A percentile compares a stretch with the other conserved stretches of the same genome.
phyloP scores from a whole-genome alignment of 768 basidiomycete genomes.

The Russula emetica region DNA sequence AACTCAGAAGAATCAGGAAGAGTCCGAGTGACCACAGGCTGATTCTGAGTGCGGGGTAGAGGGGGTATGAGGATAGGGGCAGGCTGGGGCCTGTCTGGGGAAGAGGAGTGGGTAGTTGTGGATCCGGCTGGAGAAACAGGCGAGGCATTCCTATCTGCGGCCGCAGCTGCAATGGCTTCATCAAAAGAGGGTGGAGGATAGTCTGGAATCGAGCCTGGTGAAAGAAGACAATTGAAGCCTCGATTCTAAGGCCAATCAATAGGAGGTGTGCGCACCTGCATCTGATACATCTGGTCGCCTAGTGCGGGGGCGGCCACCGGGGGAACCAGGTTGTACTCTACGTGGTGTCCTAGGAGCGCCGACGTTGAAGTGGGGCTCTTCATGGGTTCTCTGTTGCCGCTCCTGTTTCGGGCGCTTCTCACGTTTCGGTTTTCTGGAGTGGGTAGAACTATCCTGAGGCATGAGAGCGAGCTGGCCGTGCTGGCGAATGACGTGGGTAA shows the following conservation, averaged over 20 bases:
- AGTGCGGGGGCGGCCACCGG: slow-evolving; percentile 15
- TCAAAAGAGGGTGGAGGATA: slow-evolving; percentile 75
- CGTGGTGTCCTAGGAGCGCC: slow-evolving; percentile 25
- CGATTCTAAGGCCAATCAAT: slow-evolving; percentile 2
- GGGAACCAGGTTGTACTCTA: slow-evolving; percentile 24
- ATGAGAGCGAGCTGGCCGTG: slow-evolving; percentile 49
- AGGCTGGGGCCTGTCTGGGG: slow-evolving; percentile 17
- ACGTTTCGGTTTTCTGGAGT: slow-evolving; percentile 42
- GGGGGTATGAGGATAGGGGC: slow-evolving; percentile 26
- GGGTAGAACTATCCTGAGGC: slow-evolving; percentile 49
- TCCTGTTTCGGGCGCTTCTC: slow-evolving; percentile 28
- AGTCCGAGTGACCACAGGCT: slow-evolving; percentile 16
- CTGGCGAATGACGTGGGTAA: slow-evolving; percentile 51
- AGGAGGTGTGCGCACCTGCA: slow-evolving; percentile 30
- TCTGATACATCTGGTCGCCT: slow-evolving; percentile 34
- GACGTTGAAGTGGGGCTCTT: slow-evolving; percentile 29
- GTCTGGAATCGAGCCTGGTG: slow-evolving; percentile 43
- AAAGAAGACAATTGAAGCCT: slow-evolving; percentile 11
- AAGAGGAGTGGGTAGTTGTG: slow-evolving; percentile 17
- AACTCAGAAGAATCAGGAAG: slow-evolving; percentile 12
- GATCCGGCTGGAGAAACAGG: slow-evolving; percentile 21
- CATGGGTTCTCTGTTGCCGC: slow-evolving; percentile 14
- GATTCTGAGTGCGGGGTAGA: slow-evolving; percentile 17
- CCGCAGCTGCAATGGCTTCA: slow-evolving; percentile 46
- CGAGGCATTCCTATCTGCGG: slow-evolving; percentile 18